Conservation (phyloP, 2,329 filamentous ascomycete genomes). For the Biscogniauxia marginata region DNA sequence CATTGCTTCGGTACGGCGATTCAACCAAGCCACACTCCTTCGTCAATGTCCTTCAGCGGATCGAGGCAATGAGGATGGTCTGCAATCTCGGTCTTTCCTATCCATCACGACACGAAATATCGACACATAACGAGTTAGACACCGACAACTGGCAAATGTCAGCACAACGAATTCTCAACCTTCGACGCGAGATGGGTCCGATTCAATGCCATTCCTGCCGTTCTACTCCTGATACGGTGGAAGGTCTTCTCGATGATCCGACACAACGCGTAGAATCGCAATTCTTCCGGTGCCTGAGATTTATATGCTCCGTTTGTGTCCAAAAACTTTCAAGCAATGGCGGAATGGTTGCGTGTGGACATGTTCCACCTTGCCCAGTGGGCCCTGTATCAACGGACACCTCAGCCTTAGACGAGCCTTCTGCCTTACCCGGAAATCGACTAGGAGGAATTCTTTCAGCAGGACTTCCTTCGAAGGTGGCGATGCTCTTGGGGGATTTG, state of each 20-base stretch:
- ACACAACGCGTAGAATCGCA: slow-evolving; percentile 7
- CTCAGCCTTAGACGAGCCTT: no score
- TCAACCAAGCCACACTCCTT: slow-evolving; percentile 24
- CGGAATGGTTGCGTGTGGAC: slow-evolving; percentile 29
- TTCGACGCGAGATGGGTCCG: slow-evolving; percentile 26
- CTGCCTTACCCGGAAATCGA: no score
- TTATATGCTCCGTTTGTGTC: slow-evolving; percentile 33
- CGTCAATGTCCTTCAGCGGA: slow-evolving; percentile 43
- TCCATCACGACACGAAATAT: slow-evolving; percentile 29
- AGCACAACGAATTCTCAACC: slow-evolving; percentile 38
- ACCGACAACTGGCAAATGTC: slow-evolving; percentile 19
- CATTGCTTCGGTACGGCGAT: slow-evolving; percentile 24
- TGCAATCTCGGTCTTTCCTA: slow-evolving; percentile 48
- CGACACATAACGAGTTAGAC: no score
- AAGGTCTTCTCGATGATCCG: slow-evolving; percentile 20
- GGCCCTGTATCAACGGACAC: slow-evolving; percentile 26
- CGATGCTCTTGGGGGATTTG: no score
- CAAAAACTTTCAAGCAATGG: background rate
- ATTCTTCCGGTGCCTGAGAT: slow-evolving; percentile 35
- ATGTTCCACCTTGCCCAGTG: slow-evolving; percentile 21
- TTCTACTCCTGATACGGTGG: slow-evolving; percentile 21
- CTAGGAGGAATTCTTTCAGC: no score
- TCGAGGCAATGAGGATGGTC: slow-evolving; percentile 44
- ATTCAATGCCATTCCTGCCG: slow-evolving; percentile 32
- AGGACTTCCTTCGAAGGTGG: no score